Evolutionary conservation across 1,284 basidiomycete species (phyloP), one percentile per base, ranked within the genome.

Genomic region (Neonothopanus nambi): DNA sequence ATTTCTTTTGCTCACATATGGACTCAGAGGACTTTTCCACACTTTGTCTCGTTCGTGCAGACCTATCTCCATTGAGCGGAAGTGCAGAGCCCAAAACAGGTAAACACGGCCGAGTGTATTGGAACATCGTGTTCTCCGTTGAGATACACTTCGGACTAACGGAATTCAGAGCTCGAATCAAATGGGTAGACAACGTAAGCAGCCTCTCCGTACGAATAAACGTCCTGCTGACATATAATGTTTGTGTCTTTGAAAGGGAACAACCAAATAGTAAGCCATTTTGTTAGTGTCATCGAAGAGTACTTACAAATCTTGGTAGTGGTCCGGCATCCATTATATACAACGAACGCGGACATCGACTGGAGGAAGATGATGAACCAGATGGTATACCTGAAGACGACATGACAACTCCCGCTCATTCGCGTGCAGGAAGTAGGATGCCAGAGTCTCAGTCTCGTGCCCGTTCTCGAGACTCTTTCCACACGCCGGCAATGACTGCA

Each of bases 71-170:
- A 9, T 69, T 90, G 44, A 82, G 78, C 38, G 78, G 82, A 26
- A 88, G 82, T 58, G 87, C 87, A 1, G 79, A 83, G 59, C 70
- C 87, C 1, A 89, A 89, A 64, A 66, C 70, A 6, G 82, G 86
- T 1, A 79, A 69, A 59, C 79, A 77, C 43, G 84, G 84, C 46
- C 86, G 82, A 69, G 82, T 75, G 12, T 90, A 89, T 59, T 89
- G 86, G 86, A 88, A 85, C 18, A 89, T 89, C 56, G 82, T 89
- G 18, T 90, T 89, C 67, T 86, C 84, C 33, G 83, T 91, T 33
- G 88, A 90, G 65, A 89, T 91, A 52, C 86, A 89, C 64, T 90
- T 90, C 57, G 88, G 88, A 37, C 64, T 89, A 58, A 90, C 87
- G 0, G 88, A 91, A 67, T 89, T 90, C 71, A 85, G 75, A 65